phyloP scores from a whole-genome alignment of 1,284 basidiomycete species.

The Trichosporon sp. region DNA sequence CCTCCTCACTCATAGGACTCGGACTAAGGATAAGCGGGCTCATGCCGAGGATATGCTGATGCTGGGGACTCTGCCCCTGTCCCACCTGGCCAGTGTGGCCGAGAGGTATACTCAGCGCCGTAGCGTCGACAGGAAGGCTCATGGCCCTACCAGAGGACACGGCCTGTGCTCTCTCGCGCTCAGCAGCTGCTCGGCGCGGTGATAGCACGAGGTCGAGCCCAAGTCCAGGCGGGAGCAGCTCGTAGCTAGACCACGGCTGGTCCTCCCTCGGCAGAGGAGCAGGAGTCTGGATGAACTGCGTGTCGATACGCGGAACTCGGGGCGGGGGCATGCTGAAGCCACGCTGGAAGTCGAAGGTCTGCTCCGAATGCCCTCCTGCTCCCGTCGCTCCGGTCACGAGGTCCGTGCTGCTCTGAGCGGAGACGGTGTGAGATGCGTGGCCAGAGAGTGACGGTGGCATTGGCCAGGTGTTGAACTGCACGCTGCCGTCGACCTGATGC shows the following conservation, averaged over 20 bases:
- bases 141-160: neutral
- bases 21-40: neutral
- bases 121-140: neutral
- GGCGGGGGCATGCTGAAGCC: neutral
- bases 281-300: neutral
- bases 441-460: too few species aligned
- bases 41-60: neutral
- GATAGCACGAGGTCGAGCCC: neutral
- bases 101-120: neutral
- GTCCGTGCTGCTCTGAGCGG: too few species aligned
- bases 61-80: neutral
- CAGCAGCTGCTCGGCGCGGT: neutral
- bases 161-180: neutral
- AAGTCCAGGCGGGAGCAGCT: neutral
- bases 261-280: neutral
- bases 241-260: neutral
- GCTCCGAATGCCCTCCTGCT: neutral
- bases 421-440: too few species aligned
- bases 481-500: too few species aligned
- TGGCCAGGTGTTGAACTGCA: too few species aligned
- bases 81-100: neutral
- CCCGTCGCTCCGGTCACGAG: too few species aligned
- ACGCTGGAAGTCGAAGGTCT: neutral
- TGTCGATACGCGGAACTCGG: neutral
- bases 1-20: neutral